phyloP scores from a whole-genome alignment of 140 eudicot species.

The Senecio squalidus region DNA sequence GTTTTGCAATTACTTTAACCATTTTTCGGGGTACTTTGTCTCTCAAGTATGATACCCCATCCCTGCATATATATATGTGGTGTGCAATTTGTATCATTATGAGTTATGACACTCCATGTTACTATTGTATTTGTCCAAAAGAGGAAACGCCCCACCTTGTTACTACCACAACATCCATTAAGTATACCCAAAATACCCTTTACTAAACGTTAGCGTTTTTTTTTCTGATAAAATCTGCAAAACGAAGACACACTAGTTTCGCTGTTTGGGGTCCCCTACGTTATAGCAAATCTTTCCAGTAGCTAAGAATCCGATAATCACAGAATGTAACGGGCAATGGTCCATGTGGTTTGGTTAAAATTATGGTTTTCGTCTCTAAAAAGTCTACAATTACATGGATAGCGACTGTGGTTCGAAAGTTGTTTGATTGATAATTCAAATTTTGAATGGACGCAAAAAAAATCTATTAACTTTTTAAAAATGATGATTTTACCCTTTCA shows the following conservation, averaged over 20 bases:
- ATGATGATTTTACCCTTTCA: no score
- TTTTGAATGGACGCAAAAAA: no score
- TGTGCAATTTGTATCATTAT: constrained; percentile 20
- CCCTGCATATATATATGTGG: constrained; percentile 10
- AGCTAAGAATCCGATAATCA: no score
- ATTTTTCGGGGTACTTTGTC: constrained; percentile 6
- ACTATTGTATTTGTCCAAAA: constrained; percentile 28
- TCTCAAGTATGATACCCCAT: background rate
- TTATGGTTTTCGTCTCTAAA: no score
- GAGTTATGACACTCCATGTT: constrained; percentile 25
- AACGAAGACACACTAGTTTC: background rate
- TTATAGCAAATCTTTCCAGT: background rate
- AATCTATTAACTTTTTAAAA: no score
- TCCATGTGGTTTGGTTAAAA: no score
- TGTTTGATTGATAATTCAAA: no score
- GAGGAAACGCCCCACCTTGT: constrained; percentile 24
- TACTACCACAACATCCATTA: constrained; percentile 11
- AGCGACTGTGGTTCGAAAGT: no score
- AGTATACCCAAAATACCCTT: constrained; percentile 1
- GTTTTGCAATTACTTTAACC: background rate
- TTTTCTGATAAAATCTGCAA: background rate
- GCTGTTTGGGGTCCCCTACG: background rate
- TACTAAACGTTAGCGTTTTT: background rate
- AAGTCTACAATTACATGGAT: no score
- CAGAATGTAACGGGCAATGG: no score